Evolutionary conservation across 176 grass and related monocot genomes (phyloP).

Genomic region (Avena eriantha): DNA sequence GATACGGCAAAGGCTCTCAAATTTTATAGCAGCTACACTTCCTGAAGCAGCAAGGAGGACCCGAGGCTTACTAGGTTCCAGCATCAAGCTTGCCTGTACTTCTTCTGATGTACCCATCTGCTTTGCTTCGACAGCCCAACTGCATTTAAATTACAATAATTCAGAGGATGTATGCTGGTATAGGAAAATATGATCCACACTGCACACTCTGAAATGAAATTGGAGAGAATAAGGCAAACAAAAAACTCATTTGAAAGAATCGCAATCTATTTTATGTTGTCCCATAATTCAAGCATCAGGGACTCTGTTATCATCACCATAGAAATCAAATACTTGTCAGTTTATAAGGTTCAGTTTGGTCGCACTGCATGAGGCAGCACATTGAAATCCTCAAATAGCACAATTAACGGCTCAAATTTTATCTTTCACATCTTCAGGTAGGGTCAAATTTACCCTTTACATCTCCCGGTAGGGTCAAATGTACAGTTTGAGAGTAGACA

Average conservation of each 20-base stretch:
- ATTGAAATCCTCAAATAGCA: background rate
- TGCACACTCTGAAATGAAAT: background rate
- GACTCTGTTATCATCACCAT: background rate
- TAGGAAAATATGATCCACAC: slow-evolving; percentile 5
- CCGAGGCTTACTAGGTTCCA: slow-evolving; percentile 57
- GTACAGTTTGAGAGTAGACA: background rate
- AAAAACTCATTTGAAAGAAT: slow-evolving; percentile 15
- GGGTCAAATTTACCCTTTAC: too few species aligned
- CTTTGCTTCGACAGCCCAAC: background rate
- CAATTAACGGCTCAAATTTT: background rate
- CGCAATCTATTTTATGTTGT: background rate
- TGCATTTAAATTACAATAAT: slow-evolving; percentile 5
- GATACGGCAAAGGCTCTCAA: slow-evolving; percentile 72
- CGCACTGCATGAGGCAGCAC: background rate
- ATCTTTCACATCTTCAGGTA: background rate
- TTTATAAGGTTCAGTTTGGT: background rate
- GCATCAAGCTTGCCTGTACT: slow-evolving; percentile 43
- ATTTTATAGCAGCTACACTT: slow-evolving; percentile 95
- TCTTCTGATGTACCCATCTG: slow-evolving; percentile 56
- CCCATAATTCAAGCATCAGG: background rate
- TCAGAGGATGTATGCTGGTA: slow-evolving; percentile 21
- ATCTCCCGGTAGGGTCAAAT: background rate
- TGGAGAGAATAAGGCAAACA: background rate
- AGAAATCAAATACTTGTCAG: background rate
- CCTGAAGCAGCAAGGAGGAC: slow-evolving; percentile 86